Base-by-base conservation (phyloP, 2,329 filamentous ascomycete species). In the Cercospora sp. region DNA sequence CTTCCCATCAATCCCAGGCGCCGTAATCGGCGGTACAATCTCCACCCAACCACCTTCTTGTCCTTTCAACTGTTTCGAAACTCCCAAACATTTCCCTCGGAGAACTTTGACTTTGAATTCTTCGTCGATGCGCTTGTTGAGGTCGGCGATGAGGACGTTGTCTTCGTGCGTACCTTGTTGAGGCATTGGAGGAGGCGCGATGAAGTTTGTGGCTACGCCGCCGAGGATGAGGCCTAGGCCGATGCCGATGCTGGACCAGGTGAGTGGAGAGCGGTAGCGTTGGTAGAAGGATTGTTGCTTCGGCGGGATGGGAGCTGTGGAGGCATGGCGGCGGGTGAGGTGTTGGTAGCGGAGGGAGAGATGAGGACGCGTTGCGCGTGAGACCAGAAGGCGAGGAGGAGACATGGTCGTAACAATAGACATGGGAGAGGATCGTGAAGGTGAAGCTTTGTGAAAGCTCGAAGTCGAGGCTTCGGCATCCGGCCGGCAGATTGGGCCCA, bases 91-190 rank as follows among this genome's bases (percentile, higher is more conserved):
- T 62, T 86, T 84, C 8, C 79, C 74, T 20, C 79, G 77, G 2
- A 87, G 79, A 16, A 80, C 75, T 64, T 81, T 80, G 6, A 87
- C 83, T 69, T 86, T 74, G 60, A 84, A 83, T 2, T 87, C 80
- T 30, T 79, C 74, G 33, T 80, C 77, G 60, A 84, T 84, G 62
- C 78, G 74, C n/a, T 75, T 70, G 64, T 79, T 79, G 64, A 87
- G 79, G 67, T 78, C 75, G 16, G 74, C 68, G n/a, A 80, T 75
- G 20, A 83, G 78, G 63, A 80, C 71, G 9, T 69, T 67, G 75
- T 87, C 85, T 65, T 81, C 77, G 26, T 77, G 71, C 3, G 80
- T 78, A 39, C 80, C 82, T 0, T 80, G 78, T 1, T 70, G 65
- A 0, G 81, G 81, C 1, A 82, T 79, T 3, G 79, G 69, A 1